Base-by-base conservation (phyloP, 2,329 filamentous ascomycete genomes). In the Diaporthe humulicola region DNA sequence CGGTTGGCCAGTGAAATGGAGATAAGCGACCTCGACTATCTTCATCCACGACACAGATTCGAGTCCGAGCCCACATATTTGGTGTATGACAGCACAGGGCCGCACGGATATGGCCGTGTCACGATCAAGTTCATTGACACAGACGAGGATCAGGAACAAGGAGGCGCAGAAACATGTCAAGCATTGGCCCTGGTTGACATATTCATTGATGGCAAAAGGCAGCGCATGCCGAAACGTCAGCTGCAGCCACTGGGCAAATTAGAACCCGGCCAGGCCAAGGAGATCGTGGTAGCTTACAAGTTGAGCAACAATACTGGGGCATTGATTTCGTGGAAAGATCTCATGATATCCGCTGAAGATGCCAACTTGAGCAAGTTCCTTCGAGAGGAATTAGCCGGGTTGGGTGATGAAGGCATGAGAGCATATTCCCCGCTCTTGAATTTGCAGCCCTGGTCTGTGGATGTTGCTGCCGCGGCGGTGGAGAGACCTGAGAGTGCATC, bases 141-240 rank as follows among this genome's bases (percentile, higher is more conserved):
- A 45, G 40, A 45, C 5, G 12, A 45, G 5, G 14, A 10, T 45
- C 40, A 45, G n/a, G n/a, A n/a, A 45, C 40, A 45, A 14, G 40
- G 12, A 6, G 14, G 12, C 17, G 3, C 40, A 25, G 22, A 25
- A 50, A 9, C 4, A 7, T 4, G 9, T 50, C 48, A 36, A 14
- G 40, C 50, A 28, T 38, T 45, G 7, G 54, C 54, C 9, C 15
- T 48, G 38, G 52, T 60, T 19, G 40, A 61, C 25, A 25, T 61
- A 10, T 71, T 71, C 38, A 22, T 71, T 6, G 54, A 71, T 14
- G 69, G 69, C 7, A 15, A 19, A 19, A 71, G 69, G 48, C 50
- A 38, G 8, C 48, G 8, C 14, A 36, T 40, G 3, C 9, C 5
- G 4, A 30, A 38, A 9, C 0, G 4, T 17, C 19, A 22, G 12